These are phyloP conservation scores for Sodiomyces alkalinus DNA, from an alignment of 2,329 filamentous ascomycete species.

Conservation along the genomic window DNA sequence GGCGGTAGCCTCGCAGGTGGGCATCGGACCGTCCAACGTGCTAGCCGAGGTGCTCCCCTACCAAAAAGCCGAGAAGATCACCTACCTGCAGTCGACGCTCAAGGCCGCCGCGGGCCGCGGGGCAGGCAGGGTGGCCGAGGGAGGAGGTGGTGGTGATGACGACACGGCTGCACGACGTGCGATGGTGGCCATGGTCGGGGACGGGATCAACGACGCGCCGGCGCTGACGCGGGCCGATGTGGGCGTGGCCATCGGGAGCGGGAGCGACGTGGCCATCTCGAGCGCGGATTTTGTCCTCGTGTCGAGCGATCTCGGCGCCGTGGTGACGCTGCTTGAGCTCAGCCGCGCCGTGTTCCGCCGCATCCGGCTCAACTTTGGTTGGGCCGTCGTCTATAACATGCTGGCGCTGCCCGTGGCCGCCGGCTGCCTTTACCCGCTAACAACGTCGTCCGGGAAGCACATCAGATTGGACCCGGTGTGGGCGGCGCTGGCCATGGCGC, in stretches of 20 bases:
- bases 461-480: constrained; percentile 62
- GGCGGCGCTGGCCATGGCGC: constrained; percentile 83
- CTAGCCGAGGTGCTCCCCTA: constrained; percentile 78
- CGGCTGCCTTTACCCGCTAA: constrained; percentile 54
- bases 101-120: constrained; percentile 18
- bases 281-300: constrained; percentile 73
- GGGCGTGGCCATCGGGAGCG: constrained; percentile 69
- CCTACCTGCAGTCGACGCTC: constrained; percentile 40
- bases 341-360: constrained; percentile 58
- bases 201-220: constrained; percentile 80
- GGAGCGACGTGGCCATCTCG: constrained; percentile 70
- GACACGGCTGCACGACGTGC: constrained; percentile 22
- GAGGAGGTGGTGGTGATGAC: too few relatives aligned
- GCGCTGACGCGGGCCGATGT: constrained; percentile 70
- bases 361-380: constrained; percentile 73
- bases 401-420: constrained; percentile 68
- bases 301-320: constrained; percentile 50
- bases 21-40: constrained; percentile 59
- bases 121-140: too few relatives aligned
- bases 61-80: constrained; percentile 62
- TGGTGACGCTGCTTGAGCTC: constrained; percentile 60
- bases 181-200: constrained; percentile 69
- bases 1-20: constrained; percentile 61
- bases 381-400: constrained; percentile 73
- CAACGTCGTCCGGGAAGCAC: constrained; percentile 31